phyloP scores from a whole-genome alignment of 2,329 filamentous ascomycete genomes.

The Fusarium nodosum region DNA sequence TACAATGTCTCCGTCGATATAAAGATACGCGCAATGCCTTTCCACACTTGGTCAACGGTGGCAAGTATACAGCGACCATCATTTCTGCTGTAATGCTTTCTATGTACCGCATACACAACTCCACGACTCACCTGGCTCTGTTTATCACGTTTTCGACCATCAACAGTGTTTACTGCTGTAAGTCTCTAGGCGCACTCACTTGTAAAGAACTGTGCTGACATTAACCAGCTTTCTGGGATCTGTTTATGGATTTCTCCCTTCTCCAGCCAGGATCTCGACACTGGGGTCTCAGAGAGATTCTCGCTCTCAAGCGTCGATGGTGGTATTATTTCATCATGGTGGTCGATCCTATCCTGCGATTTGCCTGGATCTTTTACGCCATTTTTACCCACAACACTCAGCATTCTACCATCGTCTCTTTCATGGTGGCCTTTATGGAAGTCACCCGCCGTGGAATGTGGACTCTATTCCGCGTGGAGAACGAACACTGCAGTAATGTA shows the following conservation, averaged over 20 bases:
- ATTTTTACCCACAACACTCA: slow-evolving; percentile 84
- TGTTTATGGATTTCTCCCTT: slow-evolving; percentile 97
- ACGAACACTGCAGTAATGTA: slow-evolving; percentile 96
- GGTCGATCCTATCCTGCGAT: slow-evolving; percentile 86
- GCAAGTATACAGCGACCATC: slow-evolving; percentile 91
- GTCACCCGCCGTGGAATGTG: slow-evolving; percentile 89
- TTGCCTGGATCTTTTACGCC: slow-evolving; percentile 94
- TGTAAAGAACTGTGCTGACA: slow-evolving; percentile 13
- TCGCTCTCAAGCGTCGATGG: slow-evolving; percentile 84
- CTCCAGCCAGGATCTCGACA: slow-evolving; percentile 80
- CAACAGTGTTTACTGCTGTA: slow-evolving; percentile 86
- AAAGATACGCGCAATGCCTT: slow-evolving; percentile 88
- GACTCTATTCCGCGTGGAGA: slow-evolving; percentile 94
- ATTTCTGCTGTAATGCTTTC: slow-evolving; percentile 82
- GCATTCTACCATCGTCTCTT: slow-evolving; percentile 86
- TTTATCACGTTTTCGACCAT: slow-evolving; percentile 86
- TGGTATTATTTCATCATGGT: slow-evolving; percentile 89
- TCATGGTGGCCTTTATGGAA: slow-evolving; percentile 82
- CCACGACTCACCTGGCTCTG: slow-evolving; percentile 69
- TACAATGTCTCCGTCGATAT: slow-evolving; percentile 93
- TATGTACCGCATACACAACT: slow-evolving; percentile 81
- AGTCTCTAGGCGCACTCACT: slow-evolving; percentile 50
- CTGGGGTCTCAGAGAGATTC: slow-evolving; percentile 78
- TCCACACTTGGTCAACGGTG: slow-evolving; percentile 91
- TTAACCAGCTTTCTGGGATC: slow-evolving; percentile 83